These are phyloP conservation scores for Pyracantha coccinea DNA, from an alignment of 331 rosid species.

Conservation along the genomic window DNA sequence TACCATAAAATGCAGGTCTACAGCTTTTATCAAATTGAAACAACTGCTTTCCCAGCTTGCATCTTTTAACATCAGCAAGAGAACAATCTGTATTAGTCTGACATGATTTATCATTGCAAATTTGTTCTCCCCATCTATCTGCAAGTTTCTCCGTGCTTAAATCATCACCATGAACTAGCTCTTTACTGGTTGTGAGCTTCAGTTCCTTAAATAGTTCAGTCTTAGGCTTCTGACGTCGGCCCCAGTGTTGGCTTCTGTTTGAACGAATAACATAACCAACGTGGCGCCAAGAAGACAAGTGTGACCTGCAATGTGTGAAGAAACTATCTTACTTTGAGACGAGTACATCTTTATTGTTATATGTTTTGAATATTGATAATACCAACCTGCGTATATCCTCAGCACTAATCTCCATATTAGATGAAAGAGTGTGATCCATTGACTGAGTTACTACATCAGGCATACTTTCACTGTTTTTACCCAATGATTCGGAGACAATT, in stretches of 20 bases:
- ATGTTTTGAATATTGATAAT: background rate
- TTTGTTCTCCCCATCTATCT: slow-evolving; percentile 44
- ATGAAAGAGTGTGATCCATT: slow-evolving; percentile 64
- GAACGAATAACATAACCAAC: slow-evolving; percentile 45
- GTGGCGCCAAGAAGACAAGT: slow-evolving; percentile 56
- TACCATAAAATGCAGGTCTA: slow-evolving; percentile 91
- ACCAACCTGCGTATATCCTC: slow-evolving; percentile 58
- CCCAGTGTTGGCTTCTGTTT: slow-evolving; percentile 69
- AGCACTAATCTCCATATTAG: slow-evolving; percentile 27
- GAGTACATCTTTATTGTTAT: background rate
- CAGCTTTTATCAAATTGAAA: slow-evolving; percentile 80
- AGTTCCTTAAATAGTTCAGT: slow-evolving; percentile 51
- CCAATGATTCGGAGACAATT: slow-evolving; percentile 18
- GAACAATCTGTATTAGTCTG: slow-evolving; percentile 29
- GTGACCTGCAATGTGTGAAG: slow-evolving; percentile 45
- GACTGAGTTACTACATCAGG: slow-evolving; percentile 48
- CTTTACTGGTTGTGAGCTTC: slow-evolving; percentile 57
- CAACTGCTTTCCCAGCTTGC: slow-evolving; percentile 47
- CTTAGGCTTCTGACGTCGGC: slow-evolving; percentile 67
- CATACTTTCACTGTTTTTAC: slow-evolving; percentile 26
- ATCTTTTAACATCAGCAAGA: slow-evolving; percentile 30
- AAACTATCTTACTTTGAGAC: background rate
- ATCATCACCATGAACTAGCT: slow-evolving; percentile 40
- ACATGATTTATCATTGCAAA: slow-evolving; percentile 29
- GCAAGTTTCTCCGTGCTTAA: slow-evolving; percentile 40